Evolutionary conservation across 2,329 filamentous ascomycete genomes (phyloP), one percentile per base, ranked within the genome.

Genomic region (Scedosporium boydii): DNA sequence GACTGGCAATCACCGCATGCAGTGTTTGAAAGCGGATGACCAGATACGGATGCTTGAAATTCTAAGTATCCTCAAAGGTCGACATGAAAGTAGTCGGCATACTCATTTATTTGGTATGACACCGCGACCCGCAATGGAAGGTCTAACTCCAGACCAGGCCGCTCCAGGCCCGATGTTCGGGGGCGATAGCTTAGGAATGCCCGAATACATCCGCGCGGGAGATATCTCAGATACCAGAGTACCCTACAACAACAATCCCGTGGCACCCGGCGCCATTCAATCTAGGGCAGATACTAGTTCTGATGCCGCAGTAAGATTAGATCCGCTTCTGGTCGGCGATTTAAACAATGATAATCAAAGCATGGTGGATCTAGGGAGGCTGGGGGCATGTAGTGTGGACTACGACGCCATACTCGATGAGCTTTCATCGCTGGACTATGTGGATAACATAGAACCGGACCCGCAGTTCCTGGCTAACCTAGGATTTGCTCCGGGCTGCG

Each of bases 381-480:
- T 34, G 46, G 59, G 34, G 63, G 27, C 27, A 27, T 61, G 38
- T 23, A 16, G 44, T 9, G 21, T 80, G 4, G 80, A 82, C 64
- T 81, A 82, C 66, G 80, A 82, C 59, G 77, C 79, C 2, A 76
- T 82, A n/a, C 69, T 82, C 55, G 79, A 82, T 61, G 80, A 82
- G 61, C 73, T 83, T 29, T 78, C 78, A 18, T 78, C 79, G n/a
- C 77, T 80, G 48, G 79, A 82, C 63, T 78, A 76, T 65, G 73
- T 74, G 0, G 79, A 81, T 61, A 73, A 75, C 42, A 72, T 82
- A 55, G 81, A 83, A 27, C 77, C 79, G 12, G 83, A 87, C 65
- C 78, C 82, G 1, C 82, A 86, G 65, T 87, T 88, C 67, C 86
- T 88, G 84, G 79, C 83, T 55, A 88, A 88, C 66, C 75, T 88